Base-by-base conservation (phyloP, 768 basidiomycete genomes). In the Dioszegia aurantiaca region DNA sequence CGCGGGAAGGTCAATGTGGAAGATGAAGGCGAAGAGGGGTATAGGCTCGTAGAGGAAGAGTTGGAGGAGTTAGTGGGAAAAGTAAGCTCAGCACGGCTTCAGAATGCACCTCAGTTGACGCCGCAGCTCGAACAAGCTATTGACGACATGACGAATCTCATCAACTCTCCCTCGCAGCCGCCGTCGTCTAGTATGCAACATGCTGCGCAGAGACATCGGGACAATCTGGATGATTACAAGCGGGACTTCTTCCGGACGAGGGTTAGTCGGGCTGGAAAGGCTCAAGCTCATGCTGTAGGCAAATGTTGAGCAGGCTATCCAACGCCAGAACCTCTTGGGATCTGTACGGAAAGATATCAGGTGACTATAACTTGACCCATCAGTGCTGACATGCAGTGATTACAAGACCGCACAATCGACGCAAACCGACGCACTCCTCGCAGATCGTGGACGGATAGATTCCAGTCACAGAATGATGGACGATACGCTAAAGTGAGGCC, bases 331-430 rank as follows among this genome's bases (percentile, higher is more conserved):
- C 72, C 79, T 99, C 16, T 82, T 99, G 21, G 86, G 83, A 43
- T 90, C 90, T 8, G 93, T 98, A 3, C 83, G 93, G 63, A 91
- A 93, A 65, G 95, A 99, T 68, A 98, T 98, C 64, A 90, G 91
- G 93, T 94, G 67, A 43, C 86, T 77, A 23, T 21, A 17, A 4
- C 12, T 14, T 10, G 49, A 23, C 12, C 33, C n/a, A n/a, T n/a
- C n/a, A n/a, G 11, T 4, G 55, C 40, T 47, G n/a, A 21, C 16
- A 28, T 3, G 2, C 64, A 95, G 92, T 62, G 88, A 91, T 37
- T 93, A 93, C 78, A 92, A 92, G 76, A 68, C 77, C 4, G 71
- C 77, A 1, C 74, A 74, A 3, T 88, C 90, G 5, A 63, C 65
- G 17, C 89, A 17, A 83, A 85, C 89, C 1, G 95, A 98, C 64